phyloP scores from a whole-genome alignment of 2,329 filamentous ascomycete genomes.

The Pestalotiopsis sp. region DNA sequence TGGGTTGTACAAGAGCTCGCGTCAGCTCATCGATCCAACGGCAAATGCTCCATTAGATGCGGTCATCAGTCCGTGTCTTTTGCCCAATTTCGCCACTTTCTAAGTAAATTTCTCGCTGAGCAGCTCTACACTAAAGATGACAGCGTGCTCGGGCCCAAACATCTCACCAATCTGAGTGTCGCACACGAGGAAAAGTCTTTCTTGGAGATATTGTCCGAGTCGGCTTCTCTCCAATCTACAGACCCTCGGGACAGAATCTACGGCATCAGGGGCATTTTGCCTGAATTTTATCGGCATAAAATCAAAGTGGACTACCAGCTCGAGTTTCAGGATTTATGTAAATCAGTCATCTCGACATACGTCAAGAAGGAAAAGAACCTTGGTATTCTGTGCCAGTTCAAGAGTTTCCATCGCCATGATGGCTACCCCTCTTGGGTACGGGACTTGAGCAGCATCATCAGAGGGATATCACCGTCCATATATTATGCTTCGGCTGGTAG shows the following conservation, averaged over 20 bases:
- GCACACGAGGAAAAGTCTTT: background rate
- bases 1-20: conserved; percentile 4
- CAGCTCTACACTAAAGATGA: background rate
- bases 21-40: background rate
- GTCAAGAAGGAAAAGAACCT: conserved; percentile 4
- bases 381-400: conserved; percentile 3
- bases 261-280: conserved; percentile 3
- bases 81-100: background rate
- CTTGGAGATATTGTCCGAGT: background rate
- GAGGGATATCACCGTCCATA: background rate
- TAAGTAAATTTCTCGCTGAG: background rate
- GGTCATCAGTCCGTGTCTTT: conserved; percentile 1
- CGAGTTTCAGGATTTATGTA: conserved; percentile 1
- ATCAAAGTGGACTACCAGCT: conserved; percentile 4
- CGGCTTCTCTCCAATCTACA: background rate
- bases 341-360: background rate
- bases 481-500: background rate
- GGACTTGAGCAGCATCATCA: background rate
- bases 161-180: background rate
- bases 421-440: conserved; percentile 3
- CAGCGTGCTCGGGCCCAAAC: background rate
- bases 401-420: background rate
- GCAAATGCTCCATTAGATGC: conserved; percentile 7
- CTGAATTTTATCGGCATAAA: background rate
- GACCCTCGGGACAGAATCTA: conserved; percentile 1